Evolutionary conservation across 1,284 basidiomycete species (phyloP), one percentile per base, ranked within the genome.

Genomic region (Jaminaea rosea): DNA sequence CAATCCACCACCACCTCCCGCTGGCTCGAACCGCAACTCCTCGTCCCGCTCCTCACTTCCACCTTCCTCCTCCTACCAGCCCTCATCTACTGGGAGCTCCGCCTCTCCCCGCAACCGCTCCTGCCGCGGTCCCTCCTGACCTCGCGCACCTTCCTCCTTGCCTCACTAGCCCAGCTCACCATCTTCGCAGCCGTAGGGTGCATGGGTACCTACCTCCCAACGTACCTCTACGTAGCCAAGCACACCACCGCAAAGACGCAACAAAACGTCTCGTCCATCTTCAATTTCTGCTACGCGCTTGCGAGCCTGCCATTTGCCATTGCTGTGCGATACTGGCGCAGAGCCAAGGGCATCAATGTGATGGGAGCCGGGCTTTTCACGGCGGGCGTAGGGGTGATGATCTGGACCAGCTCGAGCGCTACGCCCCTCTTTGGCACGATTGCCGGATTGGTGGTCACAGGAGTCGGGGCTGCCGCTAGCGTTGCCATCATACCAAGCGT

Each of bases 191-290:
- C 7, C 46, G 3, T 6, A 13, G 24, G 21, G 24, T 17, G 23
- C 3, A 6, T 15, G 4, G 36, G 31, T 3, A 15, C 31, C 4
- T 52, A 52, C 31, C 46, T 55, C 19, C 45, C 53, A n/a, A 56
- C 54, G 31, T 56, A 56, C 41, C 45, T 56, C 26, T 56, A 56
- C 42, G 54, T 56, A 7, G 54, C 55, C 24, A 47, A 50, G 21
- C 32, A 21, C 17, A 29, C 34, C 3, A 32, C 52, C 24, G 31
- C 26, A 19, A 21, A 32, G 34, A 42, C 53, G 17, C 54, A 56
- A 37, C 54, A 56, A 29, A 55, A 56, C 52, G 24, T 56, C 11
- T 54, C 52, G 15, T 29, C 46, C 23, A 24, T 56, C 23, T 56
- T 49, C 47, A 34, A 19, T 26, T 55, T 56, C 21, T 31, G 53